Evolutionary conservation across 345 rosid genomes (phyloP).

Genomic region (Corchorus capsularis): DNA sequence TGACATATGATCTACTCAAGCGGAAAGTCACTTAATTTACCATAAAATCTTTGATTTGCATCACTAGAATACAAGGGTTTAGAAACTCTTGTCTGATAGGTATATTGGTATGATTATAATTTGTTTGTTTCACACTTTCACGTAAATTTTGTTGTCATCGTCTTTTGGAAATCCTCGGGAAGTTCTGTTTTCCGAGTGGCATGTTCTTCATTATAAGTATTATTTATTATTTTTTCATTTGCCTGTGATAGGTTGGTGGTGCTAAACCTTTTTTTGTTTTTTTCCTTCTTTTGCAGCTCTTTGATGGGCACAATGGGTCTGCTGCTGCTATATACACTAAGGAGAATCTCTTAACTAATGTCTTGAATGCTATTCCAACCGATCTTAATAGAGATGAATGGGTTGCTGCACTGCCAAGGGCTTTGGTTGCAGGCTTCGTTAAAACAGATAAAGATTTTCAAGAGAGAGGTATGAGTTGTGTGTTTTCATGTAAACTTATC

Average conservation of each 20-base stretch:
- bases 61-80: neutral
- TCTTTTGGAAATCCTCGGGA: neutral
- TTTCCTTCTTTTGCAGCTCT: conserved; percentile 55
- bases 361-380: conserved; percentile 76
- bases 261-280: conserved; percentile 8
- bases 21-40: neutral
- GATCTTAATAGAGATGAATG: conserved; percentile 94
- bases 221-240: neutral
- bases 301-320: conserved; percentile 99
- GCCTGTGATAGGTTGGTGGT: conserved; percentile 8
- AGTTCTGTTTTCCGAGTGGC: neutral
- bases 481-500: neutral
- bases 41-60: neutral
- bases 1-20: neutral
- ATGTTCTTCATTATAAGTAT: neutral
- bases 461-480: conserved; percentile 52
- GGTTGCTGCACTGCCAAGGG: conserved; percentile 92
- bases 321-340: conserved; percentile 94
- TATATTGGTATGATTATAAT: neutral
- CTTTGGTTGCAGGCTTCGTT: conserved; percentile 97
- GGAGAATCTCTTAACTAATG: conserved; percentile 86
- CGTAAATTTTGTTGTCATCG: neutral
- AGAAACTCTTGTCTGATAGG: neutral
- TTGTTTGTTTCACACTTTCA: neutral
- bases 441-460: conserved; percentile 99